phyloP scores from a whole-genome alignment of 2,329 filamentous ascomycete genomes.

The Fusarium sp. region DNA sequence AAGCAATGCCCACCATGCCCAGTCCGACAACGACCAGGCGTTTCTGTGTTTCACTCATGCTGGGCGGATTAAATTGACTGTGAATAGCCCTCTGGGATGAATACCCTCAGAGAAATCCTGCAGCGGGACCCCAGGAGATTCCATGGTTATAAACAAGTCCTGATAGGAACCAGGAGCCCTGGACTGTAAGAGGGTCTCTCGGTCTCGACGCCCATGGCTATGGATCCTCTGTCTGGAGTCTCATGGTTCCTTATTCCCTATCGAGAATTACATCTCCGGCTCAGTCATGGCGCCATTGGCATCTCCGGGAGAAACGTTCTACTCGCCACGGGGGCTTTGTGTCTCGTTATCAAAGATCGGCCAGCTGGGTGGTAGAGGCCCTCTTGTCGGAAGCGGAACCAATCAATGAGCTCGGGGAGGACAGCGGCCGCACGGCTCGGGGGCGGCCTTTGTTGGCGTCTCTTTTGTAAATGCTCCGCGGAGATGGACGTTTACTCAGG shows the following conservation, averaged over 20 bases:
- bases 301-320: slow-evolving; percentile 36
- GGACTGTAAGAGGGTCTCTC: slow-evolving; percentile 14
- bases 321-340: slow-evolving; percentile 16
- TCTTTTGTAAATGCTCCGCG: slow-evolving; percentile 30
- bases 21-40: slow-evolving; percentile 85
- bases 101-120: background rate
- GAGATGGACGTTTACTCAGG: slow-evolving; percentile 33
- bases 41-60: slow-evolving; percentile 56
- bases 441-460: background rate
- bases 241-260: slow-evolving; percentile 31
- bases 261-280: slow-evolving; percentile 43
- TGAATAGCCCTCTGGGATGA: background rate
- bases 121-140: background rate
- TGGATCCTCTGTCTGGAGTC: slow-evolving; percentile 10
- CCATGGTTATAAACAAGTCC: slow-evolving; percentile 34
- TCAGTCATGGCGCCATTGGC: slow-evolving; percentile 24
- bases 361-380: background rate
- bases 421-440: background rate
- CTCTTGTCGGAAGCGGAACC: background rate
- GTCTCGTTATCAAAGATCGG: background rate
- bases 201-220: slow-evolving; percentile 17
- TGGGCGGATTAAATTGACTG: slow-evolving; percentile 3
- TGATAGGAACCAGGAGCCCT: slow-evolving; percentile 8
- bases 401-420: slow-evolving; percentile 25
- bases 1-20: slow-evolving; percentile 92